Conservation (phyloP, 768 basidiomycete genomes). For the Tremella mesenterica region DNA sequence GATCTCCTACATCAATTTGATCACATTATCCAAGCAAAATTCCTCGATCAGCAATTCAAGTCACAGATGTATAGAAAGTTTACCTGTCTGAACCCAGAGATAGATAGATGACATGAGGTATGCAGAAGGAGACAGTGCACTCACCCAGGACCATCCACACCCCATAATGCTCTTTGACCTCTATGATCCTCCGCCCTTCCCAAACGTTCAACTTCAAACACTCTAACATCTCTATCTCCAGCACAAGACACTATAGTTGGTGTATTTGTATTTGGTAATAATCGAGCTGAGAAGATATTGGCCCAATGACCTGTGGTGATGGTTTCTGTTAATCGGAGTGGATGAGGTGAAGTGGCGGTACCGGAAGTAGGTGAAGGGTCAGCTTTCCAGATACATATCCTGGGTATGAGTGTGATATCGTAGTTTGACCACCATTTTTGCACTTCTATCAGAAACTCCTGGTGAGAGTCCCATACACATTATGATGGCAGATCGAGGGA, state of each 20-base stretch:
- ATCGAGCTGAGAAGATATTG: constrained; percentile 77
- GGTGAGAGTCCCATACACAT: too few species aligned
- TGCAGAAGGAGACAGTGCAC: constrained; percentile 6
- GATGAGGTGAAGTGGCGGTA: constrained; percentile 30
- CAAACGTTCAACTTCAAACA: constrained; percentile 59
- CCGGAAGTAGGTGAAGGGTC: constrained; percentile 43
- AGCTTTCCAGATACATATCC: constrained; percentile 71
- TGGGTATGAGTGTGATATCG: constrained; percentile 32
- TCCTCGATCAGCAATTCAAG: too few species aligned
- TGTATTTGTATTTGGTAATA: constrained; percentile 59
- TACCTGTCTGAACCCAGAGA: too few species aligned
- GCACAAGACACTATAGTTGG: constrained; percentile 59
- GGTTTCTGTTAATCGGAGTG: constrained; percentile 60
- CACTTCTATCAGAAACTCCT: too few species aligned
- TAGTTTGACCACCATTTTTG: too few species aligned
- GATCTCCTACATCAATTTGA: not conserved
- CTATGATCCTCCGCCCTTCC: constrained; percentile 40
- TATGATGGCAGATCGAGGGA: too few species aligned
- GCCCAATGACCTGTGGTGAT: constrained; percentile 68
- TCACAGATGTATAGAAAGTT: too few species aligned
- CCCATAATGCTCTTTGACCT: constrained; percentile 8
- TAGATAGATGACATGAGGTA: not conserved
- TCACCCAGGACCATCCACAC: constrained; percentile 28
- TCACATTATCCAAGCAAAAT: too few species aligned
- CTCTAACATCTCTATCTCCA: constrained; percentile 61